Evolutionary conservation across 1,284 basidiomycete species (phyloP).

Genomic region (Sphaerobolus stellatus): DNA sequence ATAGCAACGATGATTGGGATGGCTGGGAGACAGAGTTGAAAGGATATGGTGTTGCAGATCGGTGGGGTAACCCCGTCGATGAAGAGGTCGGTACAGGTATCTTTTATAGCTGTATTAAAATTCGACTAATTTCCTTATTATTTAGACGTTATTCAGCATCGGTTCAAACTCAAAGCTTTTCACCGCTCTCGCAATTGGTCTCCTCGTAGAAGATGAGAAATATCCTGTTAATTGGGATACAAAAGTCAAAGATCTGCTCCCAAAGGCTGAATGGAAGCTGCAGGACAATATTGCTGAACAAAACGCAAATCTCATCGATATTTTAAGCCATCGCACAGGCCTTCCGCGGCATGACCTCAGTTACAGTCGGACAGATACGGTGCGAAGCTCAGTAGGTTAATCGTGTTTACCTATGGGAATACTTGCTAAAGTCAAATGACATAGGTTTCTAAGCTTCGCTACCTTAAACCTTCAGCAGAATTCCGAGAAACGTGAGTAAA

Average conservation of each 20-base stretch:
- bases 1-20: background rate
- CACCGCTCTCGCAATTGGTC: slow-evolving; percentile 37
- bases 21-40: slow-evolving; percentile 6
- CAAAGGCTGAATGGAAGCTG: slow-evolving; percentile 32
- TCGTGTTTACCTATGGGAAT: background rate
- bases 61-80: slow-evolving; percentile 7
- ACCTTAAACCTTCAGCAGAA: slow-evolving; percentile 7
- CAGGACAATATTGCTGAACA: slow-evolving; percentile 35
- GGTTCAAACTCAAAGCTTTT: slow-evolving; percentile 42
- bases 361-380: slow-evolving; percentile 2
- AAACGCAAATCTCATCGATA: slow-evolving; percentile 35
- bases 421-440: background rate
- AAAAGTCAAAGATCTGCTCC: slow-evolving; percentile 35
- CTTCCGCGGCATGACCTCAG: slow-evolving; percentile 26
- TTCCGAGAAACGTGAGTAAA: slow-evolving; percentile 8
- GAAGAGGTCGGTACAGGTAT: background rate
- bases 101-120: background rate
- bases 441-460: slow-evolving; percentile 4
- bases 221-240: slow-evolving; percentile 35
- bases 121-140: background rate
- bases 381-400: background rate
- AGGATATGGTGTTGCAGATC: slow-evolving; percentile 7
- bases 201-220: slow-evolving; percentile 40
- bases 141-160: slow-evolving; percentile 39
- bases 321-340: slow-evolving; percentile 41